Conservation (phyloP, 1,139 yeast genomes). For the Blastobotrys malaysiensis region DNA sequence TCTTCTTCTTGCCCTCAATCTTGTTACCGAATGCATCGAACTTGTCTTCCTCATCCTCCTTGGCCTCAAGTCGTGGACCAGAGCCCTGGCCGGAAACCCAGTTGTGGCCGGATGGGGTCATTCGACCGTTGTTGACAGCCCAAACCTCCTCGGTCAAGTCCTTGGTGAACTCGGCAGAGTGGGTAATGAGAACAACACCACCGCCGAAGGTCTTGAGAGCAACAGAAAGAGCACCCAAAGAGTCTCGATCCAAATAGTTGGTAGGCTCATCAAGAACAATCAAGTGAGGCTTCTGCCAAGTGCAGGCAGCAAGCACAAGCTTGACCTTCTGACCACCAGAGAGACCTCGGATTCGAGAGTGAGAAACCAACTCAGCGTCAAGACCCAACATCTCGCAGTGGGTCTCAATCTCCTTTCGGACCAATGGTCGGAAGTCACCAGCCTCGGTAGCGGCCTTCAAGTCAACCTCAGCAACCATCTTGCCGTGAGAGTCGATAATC, state of each 20-base stretch:
- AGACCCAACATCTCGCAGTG: conserved; percentile 99
- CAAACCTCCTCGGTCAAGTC: conserved; percentile 99
- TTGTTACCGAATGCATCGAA: conserved; percentile 99
- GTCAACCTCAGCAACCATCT: conserved; percentile 99
- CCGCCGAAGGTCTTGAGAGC: conserved; percentile 98
- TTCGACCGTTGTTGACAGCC: conserved; percentile 96
- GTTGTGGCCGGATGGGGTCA: conserved; percentile 99
- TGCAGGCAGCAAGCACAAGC: conserved; percentile 99
- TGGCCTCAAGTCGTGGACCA: conserved; percentile 96
- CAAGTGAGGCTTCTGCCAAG: conserved; percentile 99
- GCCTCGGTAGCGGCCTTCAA: conserved; percentile 99
- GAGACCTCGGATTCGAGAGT: conserved; percentile 99
- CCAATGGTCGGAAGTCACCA: conserved; percentile 99
- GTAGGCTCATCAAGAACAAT: conserved; percentile 99
- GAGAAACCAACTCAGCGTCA: conserved; percentile 98
- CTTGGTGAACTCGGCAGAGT: conserved; percentile 99
- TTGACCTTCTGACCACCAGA: conserved; percentile 99
- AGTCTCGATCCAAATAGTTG: conserved; percentile 98
- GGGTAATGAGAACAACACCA: conserved; percentile 99
- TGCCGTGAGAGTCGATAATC: conserved; percentile 95
- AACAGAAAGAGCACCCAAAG: conserved; percentile 98
- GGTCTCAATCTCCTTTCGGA: conserved; percentile 98
- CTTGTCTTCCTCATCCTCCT: conserved; percentile 97
- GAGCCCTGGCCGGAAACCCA: conserved; percentile 99
- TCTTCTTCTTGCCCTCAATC: conserved; percentile 94